Conservation (phyloP, 2,329 filamentous ascomycete species). For the Penicillium sp. region DNA sequence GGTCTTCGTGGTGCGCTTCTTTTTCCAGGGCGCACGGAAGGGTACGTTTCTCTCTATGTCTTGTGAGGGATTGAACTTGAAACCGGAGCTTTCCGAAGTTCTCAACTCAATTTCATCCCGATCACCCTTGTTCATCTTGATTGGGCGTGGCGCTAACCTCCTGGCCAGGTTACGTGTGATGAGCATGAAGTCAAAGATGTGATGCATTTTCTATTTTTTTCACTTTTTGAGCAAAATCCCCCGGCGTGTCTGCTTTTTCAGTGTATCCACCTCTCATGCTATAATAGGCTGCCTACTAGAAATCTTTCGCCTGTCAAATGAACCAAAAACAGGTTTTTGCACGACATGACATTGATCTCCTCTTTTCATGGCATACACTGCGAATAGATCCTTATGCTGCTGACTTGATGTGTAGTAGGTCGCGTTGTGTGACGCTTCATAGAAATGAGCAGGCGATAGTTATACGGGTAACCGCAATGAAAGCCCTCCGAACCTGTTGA, state of each 20-base stretch:
- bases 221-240: constrained; percentile 15
- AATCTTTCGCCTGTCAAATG: constrained; percentile 9
- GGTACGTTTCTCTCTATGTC: constrained; percentile 46
- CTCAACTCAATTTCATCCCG: not conserved
- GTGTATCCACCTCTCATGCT: constrained; percentile 16
- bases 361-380: not conserved
- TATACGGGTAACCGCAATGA: not conserved
- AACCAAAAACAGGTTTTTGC: constrained; percentile 12
- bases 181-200: constrained; percentile 38
- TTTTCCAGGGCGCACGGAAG: constrained; percentile 87
- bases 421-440: not conserved
- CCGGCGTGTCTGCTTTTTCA: constrained; percentile 19
- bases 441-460: too few species aligned
- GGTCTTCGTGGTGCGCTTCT: constrained; percentile 97
- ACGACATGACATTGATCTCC: constrained; percentile 8
- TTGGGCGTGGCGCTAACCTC: constrained; percentile 15
- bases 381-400: not conserved
- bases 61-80: not conserved
- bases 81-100: too few species aligned
- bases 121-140: not conserved
- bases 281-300: constrained; percentile 16
- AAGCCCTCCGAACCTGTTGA: too few species aligned
- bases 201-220: constrained; percentile 29
- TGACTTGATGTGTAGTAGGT: not conserved
- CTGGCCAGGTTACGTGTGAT: constrained; percentile 42